Percentiles rank a stretch among this genome's conserved stretches.
These are phyloP conservation scores for Lentinula detonsa DNA, from an alignment of 768 basidiomycete genomes.

Conservation along the genomic window DNA sequence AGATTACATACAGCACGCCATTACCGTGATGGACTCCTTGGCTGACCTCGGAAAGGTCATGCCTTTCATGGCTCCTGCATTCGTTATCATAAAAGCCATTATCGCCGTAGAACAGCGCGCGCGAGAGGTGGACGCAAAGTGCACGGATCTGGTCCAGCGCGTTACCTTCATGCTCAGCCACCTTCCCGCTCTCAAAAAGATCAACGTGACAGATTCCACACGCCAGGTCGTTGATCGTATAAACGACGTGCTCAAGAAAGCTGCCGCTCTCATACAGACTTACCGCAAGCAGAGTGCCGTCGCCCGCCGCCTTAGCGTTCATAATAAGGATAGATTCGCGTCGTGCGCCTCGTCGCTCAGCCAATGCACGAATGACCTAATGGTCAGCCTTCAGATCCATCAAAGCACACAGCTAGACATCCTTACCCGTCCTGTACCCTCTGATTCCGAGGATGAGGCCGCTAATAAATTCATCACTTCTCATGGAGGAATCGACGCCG, in stretches of 20 bases:
- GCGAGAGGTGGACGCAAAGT: slow-evolving; percentile 32
- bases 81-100: slow-evolving; percentile 32
- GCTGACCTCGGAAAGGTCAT: slow-evolving; percentile 29
- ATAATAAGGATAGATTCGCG: slow-evolving; percentile 30
- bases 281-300: slow-evolving; percentile 31
- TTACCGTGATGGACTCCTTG: slow-evolving; percentile 23
- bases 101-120: slow-evolving; percentile 31
- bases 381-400: slow-evolving; percentile 36
- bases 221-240: slow-evolving; percentile 31
- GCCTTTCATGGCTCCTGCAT: slow-evolving; percentile 32
- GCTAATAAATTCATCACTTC: slow-evolving; percentile 26
- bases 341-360: slow-evolving; percentile 25
- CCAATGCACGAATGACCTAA: slow-evolving; percentile 27
- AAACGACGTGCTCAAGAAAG: slow-evolving; percentile 29
- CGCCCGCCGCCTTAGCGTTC: slow-evolving; percentile 29
- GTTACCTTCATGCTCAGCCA: slow-evolving; percentile 37
- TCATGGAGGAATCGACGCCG: slow-evolving; percentile 30
- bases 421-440: slow-evolving; percentile 28
- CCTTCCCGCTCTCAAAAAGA: slow-evolving; percentile 24
- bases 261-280: slow-evolving; percentile 30
- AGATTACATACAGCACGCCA: slow-evolving; percentile 18
- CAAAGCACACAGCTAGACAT: slow-evolving; percentile 31
- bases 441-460: slow-evolving; percentile 29
- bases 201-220: slow-evolving; percentile 26
- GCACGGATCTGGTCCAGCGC: slow-evolving; percentile 33